Conservation (phyloP, 208 protist species). For the Angomonas desouzai region DNA sequence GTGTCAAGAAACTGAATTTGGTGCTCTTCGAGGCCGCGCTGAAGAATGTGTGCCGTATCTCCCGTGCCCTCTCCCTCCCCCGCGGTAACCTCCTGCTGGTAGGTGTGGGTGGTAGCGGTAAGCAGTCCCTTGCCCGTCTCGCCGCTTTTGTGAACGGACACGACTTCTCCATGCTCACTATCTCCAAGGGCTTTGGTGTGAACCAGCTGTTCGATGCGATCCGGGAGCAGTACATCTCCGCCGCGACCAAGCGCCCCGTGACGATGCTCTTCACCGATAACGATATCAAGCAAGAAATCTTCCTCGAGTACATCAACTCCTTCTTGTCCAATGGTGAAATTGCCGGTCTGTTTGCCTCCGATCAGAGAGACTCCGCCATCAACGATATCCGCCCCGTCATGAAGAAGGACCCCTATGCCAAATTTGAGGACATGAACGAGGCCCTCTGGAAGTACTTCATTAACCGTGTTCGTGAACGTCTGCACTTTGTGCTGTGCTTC, state of each 20-base stretch:
- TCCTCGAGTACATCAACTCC: slow-evolving; percentile 98
- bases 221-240: slow-evolving; percentile 86
- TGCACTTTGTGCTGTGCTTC: slow-evolving; percentile 98
- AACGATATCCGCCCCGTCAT: slow-evolving; percentile 93
- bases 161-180: slow-evolving; percentile 88
- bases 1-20: slow-evolving; percentile 89
- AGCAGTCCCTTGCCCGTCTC: slow-evolving; percentile 91
- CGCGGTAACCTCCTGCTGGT: slow-evolving; percentile 94
- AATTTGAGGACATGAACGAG: slow-evolving; percentile 95
- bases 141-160: slow-evolving; percentile 84
- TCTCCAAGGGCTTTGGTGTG: slow-evolving; percentile 92
- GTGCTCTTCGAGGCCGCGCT: slow-evolving; percentile 95
- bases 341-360: slow-evolving; percentile 96
- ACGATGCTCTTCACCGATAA: slow-evolving; percentile 98
- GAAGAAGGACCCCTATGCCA: slow-evolving; percentile 93
- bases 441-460: slow-evolving; percentile 97
- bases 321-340: slow-evolving; percentile 95
- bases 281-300: slow-evolving; percentile 97
- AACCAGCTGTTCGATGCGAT: slow-evolving; percentile 94
- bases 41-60: slow-evolving; percentile 94
- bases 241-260: slow-evolving; percentile 81
- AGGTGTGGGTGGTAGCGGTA: slow-evolving; percentile 91
- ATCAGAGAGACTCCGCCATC: slow-evolving; percentile 96
- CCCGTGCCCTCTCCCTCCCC: slow-evolving; percentile 87
- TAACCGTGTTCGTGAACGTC: slow-evolving; percentile 92